Evolutionary conservation across 768 basidiomycete genomes (phyloP), one percentile per base, ranked within the genome.

Genomic region (Agaricus blazei): DNA sequence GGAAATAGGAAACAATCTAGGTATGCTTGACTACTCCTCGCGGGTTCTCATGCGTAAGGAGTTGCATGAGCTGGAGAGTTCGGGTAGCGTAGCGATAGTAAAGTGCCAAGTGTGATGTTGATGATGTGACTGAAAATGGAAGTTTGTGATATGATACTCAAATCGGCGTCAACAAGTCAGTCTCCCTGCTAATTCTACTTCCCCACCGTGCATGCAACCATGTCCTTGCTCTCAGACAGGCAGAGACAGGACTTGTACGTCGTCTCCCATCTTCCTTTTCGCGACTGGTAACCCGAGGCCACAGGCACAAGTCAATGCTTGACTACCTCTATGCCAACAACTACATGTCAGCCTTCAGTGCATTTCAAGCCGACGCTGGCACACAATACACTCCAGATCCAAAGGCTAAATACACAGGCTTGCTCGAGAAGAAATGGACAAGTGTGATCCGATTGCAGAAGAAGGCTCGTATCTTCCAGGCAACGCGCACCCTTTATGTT

Each of bases 361-460:
- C 83, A 24, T 69, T 82, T 58, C 82, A 80, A 65, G 66, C 73
- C 41, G 81, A 84, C 57, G 70, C 77, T 31, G 75, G 78, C 54
- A 65, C 79, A 27, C 82, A 85, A 57, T 90, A 88, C 67, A 76
- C 79, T 3, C 90, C 89, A 14, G 93, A 96, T 75, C 84, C 91
- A 24, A 93, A 90, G 67, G 84, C 91, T 49, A 88, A 90, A 68
- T 88, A 85, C 64, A 84, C 85, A 1, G 94, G 93, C 1, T 72
- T 98, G 54, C 72, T 98, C 58, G 95, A 93, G 76, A 96, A 96
- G 85, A 98, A 98, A 71, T 98, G 95, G 95, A 96, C 92, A 48
- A 91, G 88, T 65, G 93, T 97, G 34, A 95, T 98, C 56, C 81
- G 95, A 61, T 71, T 98, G 67, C 95, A 98, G 75, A 92, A 95